phyloP scores from a whole-genome alignment of 768 basidiomycete genomes.

The Hericium erinaceus region DNA sequence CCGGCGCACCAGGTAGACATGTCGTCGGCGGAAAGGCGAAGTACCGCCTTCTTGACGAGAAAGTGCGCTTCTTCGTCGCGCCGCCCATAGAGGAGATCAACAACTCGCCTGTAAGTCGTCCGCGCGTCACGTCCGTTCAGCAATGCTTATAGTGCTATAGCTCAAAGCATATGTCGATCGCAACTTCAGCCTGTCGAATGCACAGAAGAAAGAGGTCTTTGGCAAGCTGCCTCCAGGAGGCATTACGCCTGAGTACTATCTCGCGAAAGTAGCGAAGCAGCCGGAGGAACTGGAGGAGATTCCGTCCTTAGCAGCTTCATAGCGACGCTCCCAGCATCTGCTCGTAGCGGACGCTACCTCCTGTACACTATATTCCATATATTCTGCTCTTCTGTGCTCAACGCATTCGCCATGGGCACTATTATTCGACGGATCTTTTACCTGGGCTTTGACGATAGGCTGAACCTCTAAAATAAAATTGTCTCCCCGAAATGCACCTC shows the following conservation, averaged over 20 bases:
- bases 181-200: conserved; percentile 26
- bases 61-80: conserved; percentile 78
- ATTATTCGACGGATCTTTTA: no score
- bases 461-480: no score
- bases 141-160: conserved; percentile 25
- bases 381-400: no score
- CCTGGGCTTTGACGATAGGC: no score
- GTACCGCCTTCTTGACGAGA: conserved; percentile 72
- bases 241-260: conserved; percentile 21
- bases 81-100: conserved; percentile 60
- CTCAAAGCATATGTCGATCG: conserved; percentile 62
- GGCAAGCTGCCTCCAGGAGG: conserved; percentile 27
- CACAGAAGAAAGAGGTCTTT: conserved; percentile 21
- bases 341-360: no score
- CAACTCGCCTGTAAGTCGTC: conserved; percentile 41
- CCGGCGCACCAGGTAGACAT: conserved; percentile 83
- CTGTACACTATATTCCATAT: no score
- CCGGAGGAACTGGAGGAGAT: not conserved
- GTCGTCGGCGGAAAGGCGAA: conserved; percentile 69
- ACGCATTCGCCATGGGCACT: no score
- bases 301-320: no score
- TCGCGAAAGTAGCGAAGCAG: conserved; percentile 19
- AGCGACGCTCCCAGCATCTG: no score
- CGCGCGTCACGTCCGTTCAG: not conserved
- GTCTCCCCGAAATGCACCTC: no score